Percentiles rank a stretch among this genome's conserved stretches.
phyloP scores from a whole-genome alignment of 352 stramenopile genomes.

The Phytophthora syringae region DNA sequence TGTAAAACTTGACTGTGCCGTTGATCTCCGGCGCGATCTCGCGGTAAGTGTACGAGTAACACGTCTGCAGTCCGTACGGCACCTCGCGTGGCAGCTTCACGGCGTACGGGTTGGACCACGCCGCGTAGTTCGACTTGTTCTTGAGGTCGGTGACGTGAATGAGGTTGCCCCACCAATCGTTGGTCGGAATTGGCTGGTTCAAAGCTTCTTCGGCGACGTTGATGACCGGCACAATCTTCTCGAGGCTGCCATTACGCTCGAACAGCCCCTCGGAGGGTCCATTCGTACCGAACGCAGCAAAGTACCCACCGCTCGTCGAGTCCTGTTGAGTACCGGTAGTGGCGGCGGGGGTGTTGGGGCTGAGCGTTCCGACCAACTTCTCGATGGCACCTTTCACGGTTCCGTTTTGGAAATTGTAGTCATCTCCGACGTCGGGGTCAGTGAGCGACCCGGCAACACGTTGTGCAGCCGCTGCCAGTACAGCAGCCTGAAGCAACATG shows the following conservation, averaged over 20 bases:
- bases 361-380: slow-evolving; percentile 20
- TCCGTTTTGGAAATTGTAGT: slow-evolving; percentile 19
- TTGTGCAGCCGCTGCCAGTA: not conserved
- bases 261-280: slow-evolving; percentile 54
- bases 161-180: slow-evolving; percentile 86
- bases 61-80: slow-evolving; percentile 60
- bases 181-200: slow-evolving; percentile 69
- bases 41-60: slow-evolving; percentile 74
- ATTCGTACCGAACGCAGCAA: slow-evolving; percentile 52
- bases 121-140: slow-evolving; percentile 57
- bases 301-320: slow-evolving; percentile 22
- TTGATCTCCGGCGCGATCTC: slow-evolving; percentile 48
- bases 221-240: slow-evolving; percentile 57
- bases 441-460: not conserved
- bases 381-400: slow-evolving; percentile 15
- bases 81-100: slow-evolving; percentile 53
- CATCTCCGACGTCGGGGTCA: slow-evolving; percentile 26
- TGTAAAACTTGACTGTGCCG: slow-evolving; percentile 62
- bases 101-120: slow-evolving; percentile 75
- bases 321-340: slow-evolving; percentile 7
- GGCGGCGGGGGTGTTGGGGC: slow-evolving; percentile 5
- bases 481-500: slow-evolving; percentile 8
- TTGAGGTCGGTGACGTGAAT: slow-evolving; percentile 62
- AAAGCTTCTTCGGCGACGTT: slow-evolving; percentile 63
- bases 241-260: slow-evolving; percentile 48